Conservation (phyloP, 352 stramenopile genomes). For the Pythium plurisporium region DNA sequence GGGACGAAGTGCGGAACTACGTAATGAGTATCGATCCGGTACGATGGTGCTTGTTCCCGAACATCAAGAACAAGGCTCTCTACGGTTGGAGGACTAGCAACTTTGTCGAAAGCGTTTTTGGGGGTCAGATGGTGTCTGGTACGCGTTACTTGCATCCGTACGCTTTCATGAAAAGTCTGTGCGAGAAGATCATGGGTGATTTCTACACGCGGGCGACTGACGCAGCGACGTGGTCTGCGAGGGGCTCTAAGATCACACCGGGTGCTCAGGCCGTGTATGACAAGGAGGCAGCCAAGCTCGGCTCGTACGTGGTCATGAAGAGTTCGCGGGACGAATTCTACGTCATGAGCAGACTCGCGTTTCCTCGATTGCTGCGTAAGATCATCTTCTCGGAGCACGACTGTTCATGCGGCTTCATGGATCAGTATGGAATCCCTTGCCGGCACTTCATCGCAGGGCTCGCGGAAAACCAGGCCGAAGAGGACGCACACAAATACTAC, state of each 20-base stretch:
- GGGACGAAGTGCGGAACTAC: conserved; percentile 1
- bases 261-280: background rate
- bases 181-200: conserved; percentile 10
- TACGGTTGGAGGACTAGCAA: conserved; percentile 25
- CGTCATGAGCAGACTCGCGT: background rate
- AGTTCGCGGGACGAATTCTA: background rate
- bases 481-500: too few relatives aligned
- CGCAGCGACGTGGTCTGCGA: background rate
- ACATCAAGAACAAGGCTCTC: conserved; percentile 3
- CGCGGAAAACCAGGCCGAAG: too few relatives aligned
- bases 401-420: too few relatives aligned
- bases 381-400: too few relatives aligned
- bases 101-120: conserved; percentile 19
- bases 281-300: background rate
- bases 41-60: conserved; percentile 14
- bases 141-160: background rate
- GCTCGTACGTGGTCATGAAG: conserved; percentile 1
- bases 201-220: conserved; percentile 1
- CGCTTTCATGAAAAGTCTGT: background rate
- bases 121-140: background rate
- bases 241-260: background rate
- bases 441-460: too few relatives aligned
- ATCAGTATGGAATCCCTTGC: too few relatives aligned
- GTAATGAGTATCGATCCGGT: conserved; percentile 7
- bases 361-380: background rate